Base-by-base conservation (phyloP, 78 protist species). In the Dictyostelium brefeldianum region DNA sequence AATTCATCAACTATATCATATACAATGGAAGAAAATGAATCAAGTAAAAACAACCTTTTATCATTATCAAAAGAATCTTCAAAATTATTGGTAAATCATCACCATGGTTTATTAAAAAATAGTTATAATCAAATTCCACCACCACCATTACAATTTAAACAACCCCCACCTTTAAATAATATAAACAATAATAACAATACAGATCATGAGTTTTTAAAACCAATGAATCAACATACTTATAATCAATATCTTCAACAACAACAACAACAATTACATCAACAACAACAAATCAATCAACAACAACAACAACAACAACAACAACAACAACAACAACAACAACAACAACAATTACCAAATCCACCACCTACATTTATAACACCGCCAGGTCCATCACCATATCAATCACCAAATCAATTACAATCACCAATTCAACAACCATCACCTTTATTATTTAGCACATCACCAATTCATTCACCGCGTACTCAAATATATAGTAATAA, bases 391-490 rank as follows among this genome's bases (percentile, higher is more conserved):
- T 67, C 74, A 29, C 46, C 74, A 9, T 25, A 67, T 67, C 74
- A 67, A 27, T 67, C 74, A 29, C 74, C 74, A 67, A 29, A 27
- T n/a, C 15, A n/a, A 27, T n/a, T 27, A 4, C 65, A 56, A 56
- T 56, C 65, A 56, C 65, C 65, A 7, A 20, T 56, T 20, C 65
- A n/a, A 56, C 18, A n/a, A 20, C 65, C 65, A 56, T 56, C 65
- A 56, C 65, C 65, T 6, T 25, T 56, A 10, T 56, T 56, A 56
- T 20, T 56, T 10, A 56, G n/a, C 9, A 20, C 65, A 1, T 56
- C 65, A 20, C 65, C 65, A 56, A 56, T 20, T 56, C 65, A 56
- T 18, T 56, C 65, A n/a, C 65, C 65, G n/a, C 65, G 65, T n/a
- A n/a, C n/a, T 20, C 59, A 53, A 53, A 0, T 20, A 56, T 56